Evolutionary conservation across 495 filamentous ascomycete species (phyloP), one percentile per base, ranked within the genome.

Genomic region (Cryomyces minteri): DNA sequence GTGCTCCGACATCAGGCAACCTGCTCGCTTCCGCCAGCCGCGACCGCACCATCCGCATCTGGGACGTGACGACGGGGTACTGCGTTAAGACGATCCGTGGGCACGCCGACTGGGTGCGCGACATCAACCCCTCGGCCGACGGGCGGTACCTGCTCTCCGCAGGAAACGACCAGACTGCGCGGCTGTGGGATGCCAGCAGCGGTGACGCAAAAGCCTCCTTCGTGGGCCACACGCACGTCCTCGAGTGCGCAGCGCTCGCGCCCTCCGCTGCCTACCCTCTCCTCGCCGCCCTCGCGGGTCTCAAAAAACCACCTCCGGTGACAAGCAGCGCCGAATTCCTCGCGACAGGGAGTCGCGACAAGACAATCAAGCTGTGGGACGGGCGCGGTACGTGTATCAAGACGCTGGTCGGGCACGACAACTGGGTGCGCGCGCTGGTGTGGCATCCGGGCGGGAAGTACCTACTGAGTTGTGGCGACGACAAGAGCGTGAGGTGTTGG

Each of bases 381-480:
- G 70, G 76, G 4, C 71, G 87, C 41, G 90, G 90, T 7, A 84
- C 80, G 9, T 68, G 84, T 41, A 78, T 98, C 53, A 95, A 87
- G 61, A 92, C 83, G 1, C 68, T 96, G 6, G 61, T 79, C 2
- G 90, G 90, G 4, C 90, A 98, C 55, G 90, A 98, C 59, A 98
- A 95, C 58, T 98, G 90, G 90, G 80, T 98, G 1, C 76, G 86
- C 7, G 82, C 69, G 2, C 56, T 96, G 9, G 77, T 85, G 12
- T 98, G 93, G 60, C 90, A 98, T 52, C 90, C 90, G 0, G 87
- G 85, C 4, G 90, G 90, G 0, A 94, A 93, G 60, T 98, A 90
- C 51, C 70, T 98, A 2, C 62, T 98, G 12, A 84, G 78, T 32
- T 82, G 80, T 4, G 67, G 79, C 28, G 90, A 98, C 54, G 90